Evolutionary conservation across 1,284 basidiomycete species (phyloP).

Genomic region (Irpex lacteus): DNA sequence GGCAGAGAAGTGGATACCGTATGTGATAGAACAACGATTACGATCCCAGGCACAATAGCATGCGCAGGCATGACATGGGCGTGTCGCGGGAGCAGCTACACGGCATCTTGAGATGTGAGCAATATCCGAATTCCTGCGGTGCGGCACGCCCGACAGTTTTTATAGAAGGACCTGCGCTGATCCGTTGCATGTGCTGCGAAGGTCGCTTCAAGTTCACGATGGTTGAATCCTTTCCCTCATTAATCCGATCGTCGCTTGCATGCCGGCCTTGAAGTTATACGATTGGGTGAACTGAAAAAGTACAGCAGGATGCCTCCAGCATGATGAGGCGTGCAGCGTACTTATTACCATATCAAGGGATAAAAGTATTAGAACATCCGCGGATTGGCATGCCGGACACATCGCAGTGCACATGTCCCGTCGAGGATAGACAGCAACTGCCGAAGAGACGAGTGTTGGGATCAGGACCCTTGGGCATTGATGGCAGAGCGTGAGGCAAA

Average conservation of each 20-base stretch:
- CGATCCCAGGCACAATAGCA: not conserved
- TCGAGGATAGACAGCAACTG: not conserved
- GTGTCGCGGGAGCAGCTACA: not conserved
- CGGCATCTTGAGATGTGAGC: not conserved
- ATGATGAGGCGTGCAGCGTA: too few species aligned
- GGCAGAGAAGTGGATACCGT: not conserved
- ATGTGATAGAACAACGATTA: not conserved
- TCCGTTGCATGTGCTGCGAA: not conserved
- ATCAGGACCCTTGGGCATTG: not conserved
- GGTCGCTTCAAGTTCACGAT: too few species aligned
- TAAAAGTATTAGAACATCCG: not conserved
- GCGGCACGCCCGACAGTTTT: not conserved
- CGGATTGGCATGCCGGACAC: not conserved
- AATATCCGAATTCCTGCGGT: not conserved
- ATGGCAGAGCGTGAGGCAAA: not conserved
- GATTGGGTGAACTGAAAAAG: not conserved
- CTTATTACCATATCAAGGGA: not conserved
- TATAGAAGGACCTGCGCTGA: not conserved
- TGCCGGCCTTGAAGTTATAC: not conserved
- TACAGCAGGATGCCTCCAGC: too few species aligned
- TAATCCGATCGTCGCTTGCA: too few species aligned
- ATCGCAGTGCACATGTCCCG: not conserved
- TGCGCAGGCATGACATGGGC: not conserved
- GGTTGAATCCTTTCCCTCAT: too few species aligned
- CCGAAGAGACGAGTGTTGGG: not conserved